Evolutionary conservation across 2,329 filamentous ascomycete species (phyloP).

Genomic region (Ophiostoma fasciatum): DNA sequence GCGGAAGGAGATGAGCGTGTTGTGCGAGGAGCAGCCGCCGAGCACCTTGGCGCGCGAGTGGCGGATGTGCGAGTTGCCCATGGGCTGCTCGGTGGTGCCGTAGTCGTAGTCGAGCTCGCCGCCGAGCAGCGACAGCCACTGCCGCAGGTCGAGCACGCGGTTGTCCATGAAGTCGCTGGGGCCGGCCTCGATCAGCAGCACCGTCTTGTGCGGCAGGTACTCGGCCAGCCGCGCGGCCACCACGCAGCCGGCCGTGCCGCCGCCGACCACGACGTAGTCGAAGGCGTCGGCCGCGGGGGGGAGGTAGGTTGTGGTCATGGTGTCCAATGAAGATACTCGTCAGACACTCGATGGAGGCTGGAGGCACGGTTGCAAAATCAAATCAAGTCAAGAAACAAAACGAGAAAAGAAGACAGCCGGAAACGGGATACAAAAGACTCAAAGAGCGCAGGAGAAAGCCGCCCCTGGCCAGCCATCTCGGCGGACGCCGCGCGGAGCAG

Average conservation of each 20-base stretch:
- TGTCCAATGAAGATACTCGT: neutral
- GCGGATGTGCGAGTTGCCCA: conserved; percentile 78
- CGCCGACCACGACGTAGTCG: conserved; percentile 77
- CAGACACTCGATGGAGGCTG: no score
- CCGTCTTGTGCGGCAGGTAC: conserved; percentile 61
- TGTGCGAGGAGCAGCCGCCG: conserved; percentile 85
- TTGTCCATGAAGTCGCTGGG: conserved; percentile 83
- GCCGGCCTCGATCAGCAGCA: conserved; percentile 76
- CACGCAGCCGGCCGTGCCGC: conserved; percentile 76
- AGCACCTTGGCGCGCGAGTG: conserved; percentile 88
- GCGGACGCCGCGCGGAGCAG: no score
- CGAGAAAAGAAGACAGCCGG: neutral
- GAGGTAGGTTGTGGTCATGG: conserved; percentile 54
- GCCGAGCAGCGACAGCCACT: conserved; percentile 75
- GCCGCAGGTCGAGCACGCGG: conserved; percentile 69
- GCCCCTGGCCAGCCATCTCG: no score
- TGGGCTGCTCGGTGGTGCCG: conserved; percentile 76
- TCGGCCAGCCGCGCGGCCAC: conserved; percentile 65
- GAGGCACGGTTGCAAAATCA: neutral
- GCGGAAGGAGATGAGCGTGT: conserved; percentile 84
- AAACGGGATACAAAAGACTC: neutral
- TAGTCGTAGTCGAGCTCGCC: conserved; percentile 89
- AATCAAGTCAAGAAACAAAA: neutral
- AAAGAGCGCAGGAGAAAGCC: no score
- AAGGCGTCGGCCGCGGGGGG: conserved; percentile 49